Base-by-base conservation (phyloP, 441 rosid genomes). In the Erodium moschatum region DNA sequence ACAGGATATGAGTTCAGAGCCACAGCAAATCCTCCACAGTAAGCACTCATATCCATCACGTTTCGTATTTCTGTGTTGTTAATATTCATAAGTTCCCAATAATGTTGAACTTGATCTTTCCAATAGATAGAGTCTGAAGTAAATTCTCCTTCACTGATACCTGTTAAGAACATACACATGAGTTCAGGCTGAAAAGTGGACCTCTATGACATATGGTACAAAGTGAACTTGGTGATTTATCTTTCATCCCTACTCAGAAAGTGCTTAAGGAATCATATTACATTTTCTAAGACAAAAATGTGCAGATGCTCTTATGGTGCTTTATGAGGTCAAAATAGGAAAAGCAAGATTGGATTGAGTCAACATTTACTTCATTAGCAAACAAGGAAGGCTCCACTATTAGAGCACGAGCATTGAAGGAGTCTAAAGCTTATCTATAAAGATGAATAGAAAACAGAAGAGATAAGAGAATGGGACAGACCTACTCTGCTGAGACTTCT, bases 41-140 rank as follows among this genome's bases (percentile, higher is more conserved):
- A 84, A 67, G 98, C 89, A 60, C 87, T 94, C 97, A 91, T 89
- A 75, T 94, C 97, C 97, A 94, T 87, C 77, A 86, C 83, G 79
- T 91, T 94, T 74, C 96, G 80, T 75, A 87, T 75, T 72, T 88
- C 88, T 3, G 78, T 79, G 76, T 73, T 74, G 24, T 70, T 83
- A n/a, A 80, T 69, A 68, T 82, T 80, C 91, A 86, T 88, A 76
- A 91, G 70, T 70, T 81, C 82, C 96, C 91, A 87, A 73, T 91
- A 91, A 16, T 64, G 76, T 15, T 1, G 81, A 75, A 84, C 85
- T 81, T 91, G 97, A 60, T 84, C 86, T 73, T 79, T 80, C 97
- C 98, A 94, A 75, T 82, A 91, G 67, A 54, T n/a, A 2, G 78
- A 60, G 67, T 85, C 86, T 61, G 81, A 77, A 18, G 68, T 64